These are phyloP conservation scores for Sclerotinia glacialis DNA, from an alignment of 2,329 filamentous ascomycete genomes.

Conservation along the genomic window DNA sequence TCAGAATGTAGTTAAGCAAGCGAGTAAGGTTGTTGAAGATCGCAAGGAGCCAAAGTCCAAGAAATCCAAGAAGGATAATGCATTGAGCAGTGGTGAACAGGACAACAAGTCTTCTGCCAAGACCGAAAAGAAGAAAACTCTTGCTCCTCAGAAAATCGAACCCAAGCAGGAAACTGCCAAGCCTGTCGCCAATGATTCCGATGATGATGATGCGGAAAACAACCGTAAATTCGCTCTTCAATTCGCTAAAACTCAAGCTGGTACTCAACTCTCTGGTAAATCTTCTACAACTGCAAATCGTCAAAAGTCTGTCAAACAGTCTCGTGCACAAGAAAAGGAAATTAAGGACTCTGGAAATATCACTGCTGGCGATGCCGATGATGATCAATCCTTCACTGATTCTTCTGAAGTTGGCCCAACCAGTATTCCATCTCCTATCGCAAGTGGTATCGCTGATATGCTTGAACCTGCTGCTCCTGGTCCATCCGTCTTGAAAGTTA, in stretches of 20 bases:
- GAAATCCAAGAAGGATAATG: conserved; percentile 32
- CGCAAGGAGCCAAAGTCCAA: conserved; percentile 35
- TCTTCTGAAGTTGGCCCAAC: conserved; percentile 62
- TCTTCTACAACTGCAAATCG: conserved; percentile 44
- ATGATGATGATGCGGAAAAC: conserved; percentile 46
- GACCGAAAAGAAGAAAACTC: conserved; percentile 32
- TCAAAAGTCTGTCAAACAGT: conserved; percentile 66
- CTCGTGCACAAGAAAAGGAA: conserved; percentile 54
- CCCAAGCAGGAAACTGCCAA: conserved; percentile 12
- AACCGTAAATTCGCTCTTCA: conserved; percentile 76
- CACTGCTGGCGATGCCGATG: conserved; percentile 70
- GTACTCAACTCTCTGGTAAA: conserved; percentile 55
- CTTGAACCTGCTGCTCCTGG: conserved; percentile 68
- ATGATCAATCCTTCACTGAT: conserved; percentile 69
- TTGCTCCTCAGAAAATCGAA: conserved; percentile 13
- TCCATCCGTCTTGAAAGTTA: conserved; percentile 76
- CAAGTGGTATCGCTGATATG: conserved; percentile 78
- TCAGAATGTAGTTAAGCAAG: conserved; percentile 25
- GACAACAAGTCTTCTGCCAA: conserved; percentile 28
- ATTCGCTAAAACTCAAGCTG: conserved; percentile 67
- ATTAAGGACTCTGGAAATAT: conserved; percentile 45
- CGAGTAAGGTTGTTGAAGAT: conserved; percentile 29
- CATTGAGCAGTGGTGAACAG: conserved; percentile 31
- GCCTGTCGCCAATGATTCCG: conserved; percentile 24
- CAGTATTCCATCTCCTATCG: conserved; percentile 41